These are phyloP conservation scores for Glycyrrhiza uralensis DNA, from an alignment of 306 rosid species.

Conservation along the genomic window DNA sequence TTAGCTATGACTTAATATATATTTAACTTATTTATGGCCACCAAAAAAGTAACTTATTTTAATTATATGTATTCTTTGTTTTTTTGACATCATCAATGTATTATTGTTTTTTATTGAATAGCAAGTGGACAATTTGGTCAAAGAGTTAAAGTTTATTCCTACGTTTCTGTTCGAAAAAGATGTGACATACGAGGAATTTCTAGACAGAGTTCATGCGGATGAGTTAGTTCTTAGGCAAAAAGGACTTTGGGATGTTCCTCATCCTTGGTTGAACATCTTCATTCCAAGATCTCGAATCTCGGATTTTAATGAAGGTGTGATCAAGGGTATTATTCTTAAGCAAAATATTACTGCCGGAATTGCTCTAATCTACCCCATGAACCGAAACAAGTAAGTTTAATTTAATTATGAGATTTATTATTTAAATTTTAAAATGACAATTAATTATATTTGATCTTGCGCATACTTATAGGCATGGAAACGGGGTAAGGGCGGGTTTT, in stretches of 20 bases:
- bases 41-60: too few relatives aligned
- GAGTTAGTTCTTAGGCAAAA: constrained; percentile 33
- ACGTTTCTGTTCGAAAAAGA: constrained; percentile 48
- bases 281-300: constrained; percentile 55
- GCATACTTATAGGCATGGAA: too few relatives aligned
- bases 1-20: not conserved
- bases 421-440: not conserved
- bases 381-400: constrained; percentile 53
- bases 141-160: constrained; percentile 33
- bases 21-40: too few relatives aligned
- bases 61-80: too few relatives aligned
- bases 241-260: constrained; percentile 61
- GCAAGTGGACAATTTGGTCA: constrained; percentile 34
- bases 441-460: not conserved
- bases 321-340: constrained; percentile 45
- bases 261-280: constrained; percentile 67
- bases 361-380: constrained; percentile 39
- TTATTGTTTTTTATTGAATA: not conserved
- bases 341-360: constrained; percentile 29
- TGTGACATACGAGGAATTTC: constrained; percentile 43
- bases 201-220: constrained; percentile 41
- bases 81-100: too few relatives aligned
- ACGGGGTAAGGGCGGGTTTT: too few relatives aligned
- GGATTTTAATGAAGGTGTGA: constrained; percentile 53
- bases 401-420: not conserved